Conservation (phyloP, 2,329 filamentous ascomycete species). For the Atkinsonella texensis region DNA sequence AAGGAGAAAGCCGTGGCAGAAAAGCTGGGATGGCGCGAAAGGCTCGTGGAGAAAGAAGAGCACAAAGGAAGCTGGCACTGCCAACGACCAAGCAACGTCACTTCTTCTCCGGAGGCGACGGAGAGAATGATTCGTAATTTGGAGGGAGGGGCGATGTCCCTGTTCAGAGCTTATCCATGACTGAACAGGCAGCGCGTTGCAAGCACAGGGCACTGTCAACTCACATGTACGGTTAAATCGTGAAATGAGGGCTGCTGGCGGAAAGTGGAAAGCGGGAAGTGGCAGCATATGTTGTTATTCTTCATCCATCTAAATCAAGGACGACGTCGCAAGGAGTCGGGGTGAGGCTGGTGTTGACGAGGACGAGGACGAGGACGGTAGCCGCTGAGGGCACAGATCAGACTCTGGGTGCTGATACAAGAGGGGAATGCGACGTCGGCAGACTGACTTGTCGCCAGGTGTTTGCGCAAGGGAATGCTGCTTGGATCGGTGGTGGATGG, state of each 20-base stretch:
- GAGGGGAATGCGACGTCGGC: conserved; percentile 8
- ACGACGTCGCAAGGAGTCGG: not conserved
- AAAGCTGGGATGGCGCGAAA: not conserved
- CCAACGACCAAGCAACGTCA: not conserved
- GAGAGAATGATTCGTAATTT: not conserved
- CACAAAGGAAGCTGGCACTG: not conserved
- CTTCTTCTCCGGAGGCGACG: not conserved
- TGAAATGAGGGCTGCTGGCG: not conserved
- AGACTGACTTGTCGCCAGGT: conserved; percentile 5
- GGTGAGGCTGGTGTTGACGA: not conserved
- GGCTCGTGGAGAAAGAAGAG: not conserved
- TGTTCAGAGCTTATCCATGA: not conserved
- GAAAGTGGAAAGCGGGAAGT: not conserved
- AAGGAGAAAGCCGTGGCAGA: not conserved
- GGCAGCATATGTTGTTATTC: conserved; percentile 1
- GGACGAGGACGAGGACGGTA: not conserved
- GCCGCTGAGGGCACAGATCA: not conserved
- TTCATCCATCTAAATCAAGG: conserved; percentile 2
- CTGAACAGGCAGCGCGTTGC: not conserved
- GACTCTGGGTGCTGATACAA: not conserved
- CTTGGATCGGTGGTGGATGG: not conserved
- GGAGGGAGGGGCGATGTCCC: not conserved
- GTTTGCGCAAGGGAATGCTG: conserved; percentile 2
- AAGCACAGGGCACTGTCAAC: not conserved
- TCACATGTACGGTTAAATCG: not conserved